Percentiles rank a stretch among this genome's conserved stretches.
Evolutionary conservation across 306 rosid species (phyloP).

Genomic region (Quercus suber): DNA sequence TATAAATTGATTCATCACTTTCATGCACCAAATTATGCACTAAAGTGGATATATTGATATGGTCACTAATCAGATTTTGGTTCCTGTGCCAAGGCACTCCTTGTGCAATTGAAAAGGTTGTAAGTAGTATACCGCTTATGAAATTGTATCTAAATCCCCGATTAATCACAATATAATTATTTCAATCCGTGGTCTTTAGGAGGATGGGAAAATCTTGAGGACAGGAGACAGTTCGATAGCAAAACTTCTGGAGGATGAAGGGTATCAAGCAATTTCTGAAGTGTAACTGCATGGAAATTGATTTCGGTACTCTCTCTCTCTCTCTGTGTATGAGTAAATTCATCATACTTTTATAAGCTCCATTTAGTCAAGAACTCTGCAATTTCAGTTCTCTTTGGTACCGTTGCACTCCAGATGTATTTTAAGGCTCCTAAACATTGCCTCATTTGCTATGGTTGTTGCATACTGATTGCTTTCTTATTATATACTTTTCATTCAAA

Average conservation of each 20-base stretch:
- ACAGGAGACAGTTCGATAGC: conserved; percentile 80
- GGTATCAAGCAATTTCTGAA: conserved; percentile 58
- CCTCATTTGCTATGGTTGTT: conserved; percentile 2
- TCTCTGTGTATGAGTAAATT: conserved; percentile 23
- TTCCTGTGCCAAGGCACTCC: conserved; percentile 1
- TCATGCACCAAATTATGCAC: not conserved
- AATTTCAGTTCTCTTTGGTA: not conserved
- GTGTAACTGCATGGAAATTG: conserved; percentile 31
- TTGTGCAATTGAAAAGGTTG: conserved; percentile 1
- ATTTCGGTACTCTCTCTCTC: conserved; percentile 21
- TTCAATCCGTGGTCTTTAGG: conserved; percentile 32
- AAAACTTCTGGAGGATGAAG: conserved; percentile 69
- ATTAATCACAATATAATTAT: not conserved
- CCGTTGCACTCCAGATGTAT: conserved; percentile 7
- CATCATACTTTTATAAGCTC: not conserved
- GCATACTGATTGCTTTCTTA: conserved; percentile 13
- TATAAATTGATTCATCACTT: not conserved
- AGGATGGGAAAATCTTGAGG: conserved; percentile 72
- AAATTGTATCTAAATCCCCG: not conserved
- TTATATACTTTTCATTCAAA: not conserved
- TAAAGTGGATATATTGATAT: not conserved
- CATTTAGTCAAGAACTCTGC: conserved; percentile 11
- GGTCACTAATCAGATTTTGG: conserved; percentile 6
- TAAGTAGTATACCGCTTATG: not conserved
- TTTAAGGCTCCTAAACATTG: conserved; percentile 5